Evolutionary conservation across 441 rosid species (phyloP).

Genomic region (Breynia disticha): DNA sequence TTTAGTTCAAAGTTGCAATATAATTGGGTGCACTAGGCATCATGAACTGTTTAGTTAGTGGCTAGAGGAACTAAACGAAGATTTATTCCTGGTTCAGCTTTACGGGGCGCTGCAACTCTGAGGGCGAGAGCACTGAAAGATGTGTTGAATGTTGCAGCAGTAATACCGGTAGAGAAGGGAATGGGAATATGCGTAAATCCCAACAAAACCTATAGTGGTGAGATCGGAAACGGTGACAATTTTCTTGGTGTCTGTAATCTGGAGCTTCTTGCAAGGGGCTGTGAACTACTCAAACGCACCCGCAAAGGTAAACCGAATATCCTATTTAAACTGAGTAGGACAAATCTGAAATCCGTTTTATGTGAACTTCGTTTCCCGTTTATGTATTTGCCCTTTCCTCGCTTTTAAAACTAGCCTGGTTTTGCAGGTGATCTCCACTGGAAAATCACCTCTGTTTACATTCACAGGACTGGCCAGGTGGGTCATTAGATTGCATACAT

Average conservation of each 20-base stretch:
- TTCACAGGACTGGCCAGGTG: constrained; percentile 55
- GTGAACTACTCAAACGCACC: constrained; percentile 79
- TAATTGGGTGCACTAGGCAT: too few relatives aligned
- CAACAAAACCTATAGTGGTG: constrained; percentile 37
- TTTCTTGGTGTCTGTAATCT: constrained; percentile 49
- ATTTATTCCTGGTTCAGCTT: constrained; percentile 32
- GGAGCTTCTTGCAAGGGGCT: constrained; percentile 68
- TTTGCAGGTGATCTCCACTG: constrained; percentile 81
- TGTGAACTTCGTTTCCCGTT: background rate
- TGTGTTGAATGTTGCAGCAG: constrained; percentile 64
- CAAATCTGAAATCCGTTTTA: background rate
- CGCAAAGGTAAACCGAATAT: constrained; percentile 41
- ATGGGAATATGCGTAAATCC: constrained; percentile 29
- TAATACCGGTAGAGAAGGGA: constrained; percentile 53
- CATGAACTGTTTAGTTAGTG: too few relatives aligned
- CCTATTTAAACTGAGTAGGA: background rate
- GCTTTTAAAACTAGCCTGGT: background rate
- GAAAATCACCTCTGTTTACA: constrained; percentile 69
- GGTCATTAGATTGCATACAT: background rate
- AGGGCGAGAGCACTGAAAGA: constrained; percentile 85
- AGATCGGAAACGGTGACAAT: constrained; percentile 43
- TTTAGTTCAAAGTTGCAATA: too few relatives aligned
- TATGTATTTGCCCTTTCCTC: background rate
- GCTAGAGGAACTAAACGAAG: background rate
- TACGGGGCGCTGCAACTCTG: constrained; percentile 81